Conservation (phyloP, 768 basidiomycete species). For the Leccinum longicurvipes region DNA sequence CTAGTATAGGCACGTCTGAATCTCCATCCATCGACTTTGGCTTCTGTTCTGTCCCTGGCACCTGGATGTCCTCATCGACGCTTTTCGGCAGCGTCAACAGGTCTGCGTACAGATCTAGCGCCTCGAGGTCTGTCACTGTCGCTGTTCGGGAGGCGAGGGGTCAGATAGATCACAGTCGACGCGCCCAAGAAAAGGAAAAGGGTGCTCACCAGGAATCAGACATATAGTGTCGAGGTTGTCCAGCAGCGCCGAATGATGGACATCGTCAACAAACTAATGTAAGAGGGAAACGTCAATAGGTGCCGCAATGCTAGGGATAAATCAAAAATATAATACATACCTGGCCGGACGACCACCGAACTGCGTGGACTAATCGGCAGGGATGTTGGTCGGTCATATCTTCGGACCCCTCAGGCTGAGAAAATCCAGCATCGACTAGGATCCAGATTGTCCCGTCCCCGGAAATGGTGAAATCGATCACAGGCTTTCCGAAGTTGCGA, state of each 20-base stretch:
- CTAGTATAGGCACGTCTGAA: too few relatives aligned
- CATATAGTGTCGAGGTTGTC: constrained; percentile 44
- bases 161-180: background rate
- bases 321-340: constrained; percentile 27
- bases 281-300: background rate
- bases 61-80: constrained; percentile 41
- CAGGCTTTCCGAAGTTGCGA: constrained; percentile 54
- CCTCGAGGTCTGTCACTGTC: constrained; percentile 43
- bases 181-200: background rate
- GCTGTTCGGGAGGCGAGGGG: constrained; percentile 35
- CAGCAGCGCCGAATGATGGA: constrained; percentile 33
- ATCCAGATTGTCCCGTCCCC: constrained; percentile 42
- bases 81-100: constrained; percentile 61
- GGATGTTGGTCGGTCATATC: constrained; percentile 12
- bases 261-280: constrained; percentile 20
- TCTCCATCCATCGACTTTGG: background rate
- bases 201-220: constrained; percentile 43
- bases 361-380: constrained; percentile 26
- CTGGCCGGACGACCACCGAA: constrained; percentile 37
- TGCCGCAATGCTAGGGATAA: background rate
- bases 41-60: constrained; percentile 17
- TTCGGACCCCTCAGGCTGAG: constrained; percentile 3
- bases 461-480: constrained; percentile 53
- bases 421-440: constrained; percentile 47
- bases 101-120: constrained; percentile 58